Conservation (phyloP, 2,329 filamentous ascomycete species). For the Tolypocladium nubicola region DNA sequence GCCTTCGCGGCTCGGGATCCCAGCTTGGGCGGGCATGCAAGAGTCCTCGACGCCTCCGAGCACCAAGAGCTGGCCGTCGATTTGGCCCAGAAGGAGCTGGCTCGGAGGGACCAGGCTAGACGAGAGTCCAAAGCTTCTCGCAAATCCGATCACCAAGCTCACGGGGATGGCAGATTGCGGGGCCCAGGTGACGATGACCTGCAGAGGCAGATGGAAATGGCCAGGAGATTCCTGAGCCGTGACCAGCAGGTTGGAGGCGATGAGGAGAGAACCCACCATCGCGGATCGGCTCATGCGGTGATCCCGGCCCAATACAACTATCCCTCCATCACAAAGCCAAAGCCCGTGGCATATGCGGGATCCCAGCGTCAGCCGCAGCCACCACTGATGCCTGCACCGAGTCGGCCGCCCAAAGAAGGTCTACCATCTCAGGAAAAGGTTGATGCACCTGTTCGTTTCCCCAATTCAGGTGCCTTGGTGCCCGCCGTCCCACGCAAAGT, state of each 20-base stretch:
- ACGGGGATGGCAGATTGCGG: not conserved
- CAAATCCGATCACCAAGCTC: not conserved
- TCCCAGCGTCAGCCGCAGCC: conserved; percentile 5
- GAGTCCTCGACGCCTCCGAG: conserved; percentile 58
- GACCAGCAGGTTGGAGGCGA: conserved; percentile 10
- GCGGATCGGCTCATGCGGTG: conserved; percentile 12
- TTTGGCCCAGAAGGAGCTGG: conserved; percentile 63
- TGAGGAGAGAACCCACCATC: conserved; percentile 10
- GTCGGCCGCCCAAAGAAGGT: conserved; percentile 20
- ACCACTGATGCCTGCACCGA: conserved; percentile 17
- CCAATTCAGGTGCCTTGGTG: not conserved
- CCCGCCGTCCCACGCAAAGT: conserved; percentile 20
- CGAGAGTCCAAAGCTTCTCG: conserved; percentile 42
- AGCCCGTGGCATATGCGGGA: conserved; percentile 33
- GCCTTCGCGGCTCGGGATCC: conserved; percentile 48
- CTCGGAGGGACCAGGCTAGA: conserved; percentile 52
- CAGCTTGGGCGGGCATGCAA: conserved; percentile 44
- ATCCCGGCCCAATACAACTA: conserved; percentile 36
- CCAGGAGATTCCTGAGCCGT: conserved; percentile 33
- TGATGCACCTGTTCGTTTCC: conserved; percentile 1
- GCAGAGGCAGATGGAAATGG: conserved; percentile 41
- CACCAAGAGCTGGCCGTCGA: conserved; percentile 68
- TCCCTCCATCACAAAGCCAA: conserved; percentile 43
- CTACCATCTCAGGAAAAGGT: conserved; percentile 2
- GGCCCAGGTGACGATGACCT: conserved; percentile 30